A percentile compares a stretch with the other conserved stretches of the same genome.
These are phyloP conservation scores for Fusarium musae DNA, from an alignment of 2,329 filamentous ascomycete species.

Conservation along the genomic window DNA sequence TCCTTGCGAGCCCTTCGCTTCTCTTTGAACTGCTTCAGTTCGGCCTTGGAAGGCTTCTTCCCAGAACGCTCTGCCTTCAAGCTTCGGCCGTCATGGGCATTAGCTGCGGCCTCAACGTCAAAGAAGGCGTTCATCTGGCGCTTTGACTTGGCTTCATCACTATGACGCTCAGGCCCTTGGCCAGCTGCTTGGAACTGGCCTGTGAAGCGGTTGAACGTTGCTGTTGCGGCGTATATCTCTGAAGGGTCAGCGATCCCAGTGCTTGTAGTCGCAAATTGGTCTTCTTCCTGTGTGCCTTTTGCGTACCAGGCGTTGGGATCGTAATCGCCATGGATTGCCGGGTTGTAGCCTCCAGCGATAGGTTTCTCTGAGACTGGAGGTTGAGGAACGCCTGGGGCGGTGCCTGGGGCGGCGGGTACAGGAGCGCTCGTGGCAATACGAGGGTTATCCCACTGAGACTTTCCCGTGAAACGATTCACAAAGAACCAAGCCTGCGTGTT, in stretches of 20 bases:
- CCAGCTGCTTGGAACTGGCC: slow-evolving; percentile 80
- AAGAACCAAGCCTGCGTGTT: slow-evolving; percentile 80
- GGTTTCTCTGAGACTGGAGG: slow-evolving; percentile 51
- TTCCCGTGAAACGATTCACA: slow-evolving; percentile 80
- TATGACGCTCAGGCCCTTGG: slow-evolving; percentile 78
- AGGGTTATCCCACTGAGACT: slow-evolving; percentile 88
- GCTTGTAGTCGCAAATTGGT: slow-evolving; percentile 44
- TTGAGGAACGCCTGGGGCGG: slow-evolving; percentile 40
- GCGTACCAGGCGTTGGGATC: slow-evolving; percentile 97
- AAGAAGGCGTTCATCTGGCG: slow-evolving; percentile 96
- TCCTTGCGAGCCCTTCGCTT: slow-evolving; percentile 91
- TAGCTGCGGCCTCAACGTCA: slow-evolving; percentile 93
- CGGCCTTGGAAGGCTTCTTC: slow-evolving; percentile 85
- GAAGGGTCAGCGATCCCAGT: slow-evolving; percentile 52
- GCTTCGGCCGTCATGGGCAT: slow-evolving; percentile 88
- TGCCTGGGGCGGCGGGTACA: slow-evolving; percentile 46
- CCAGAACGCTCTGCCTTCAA: slow-evolving; percentile 89
- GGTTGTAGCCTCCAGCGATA: slow-evolving; percentile 85
- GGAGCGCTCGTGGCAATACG: slow-evolving; percentile 67
- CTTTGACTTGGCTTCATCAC: slow-evolving; percentile 86
- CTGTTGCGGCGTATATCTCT: slow-evolving; percentile 72
- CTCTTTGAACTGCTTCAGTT: slow-evolving; percentile 91
- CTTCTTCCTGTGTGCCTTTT: slow-evolving; percentile 59
- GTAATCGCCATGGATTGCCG: slow-evolving; percentile 95
- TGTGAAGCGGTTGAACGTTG: slow-evolving; percentile 90